Conservation (phyloP, 768 basidiomycete genomes). For the Boletus subparvulus region DNA sequence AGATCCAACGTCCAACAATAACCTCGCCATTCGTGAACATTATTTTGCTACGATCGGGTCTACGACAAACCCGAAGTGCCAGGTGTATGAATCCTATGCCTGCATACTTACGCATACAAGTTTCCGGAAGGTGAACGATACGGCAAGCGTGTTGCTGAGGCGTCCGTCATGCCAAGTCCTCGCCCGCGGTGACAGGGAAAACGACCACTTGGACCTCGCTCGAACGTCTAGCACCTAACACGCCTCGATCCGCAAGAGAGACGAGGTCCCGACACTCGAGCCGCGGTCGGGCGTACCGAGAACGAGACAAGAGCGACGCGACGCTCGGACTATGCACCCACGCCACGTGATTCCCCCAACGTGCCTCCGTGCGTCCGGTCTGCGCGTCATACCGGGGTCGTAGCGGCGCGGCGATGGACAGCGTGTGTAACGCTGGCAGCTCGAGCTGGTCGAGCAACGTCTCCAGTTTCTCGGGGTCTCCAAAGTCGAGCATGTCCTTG, state of each 20-base stretch:
- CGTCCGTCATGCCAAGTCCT: not conserved
- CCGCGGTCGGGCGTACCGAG: conserved; percentile 1
- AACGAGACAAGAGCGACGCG: conserved; percentile 14
- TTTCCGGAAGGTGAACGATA: not conserved
- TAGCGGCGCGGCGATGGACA: conserved; percentile 10
- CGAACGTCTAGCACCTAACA: not conserved
- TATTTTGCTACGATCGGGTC: not conserved
- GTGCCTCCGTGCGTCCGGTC: not conserved
- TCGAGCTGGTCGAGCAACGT: conserved; percentile 21
- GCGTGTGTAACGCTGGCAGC: conserved; percentile 18
- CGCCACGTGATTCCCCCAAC: conserved; percentile 1
- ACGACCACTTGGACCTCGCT: not conserved
- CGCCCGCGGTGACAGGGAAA: not conserved
- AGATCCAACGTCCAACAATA: not conserved
- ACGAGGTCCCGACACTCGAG: conserved; percentile 8
- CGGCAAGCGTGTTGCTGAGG: not conserved
- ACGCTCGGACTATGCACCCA: conserved; percentile 21
- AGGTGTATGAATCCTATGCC: not conserved
- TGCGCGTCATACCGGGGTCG: not conserved
- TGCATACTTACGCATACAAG: not conserved
- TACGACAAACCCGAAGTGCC: not conserved
- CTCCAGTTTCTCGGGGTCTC: conserved; percentile 16
- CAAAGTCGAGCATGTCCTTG: conserved; percentile 21
- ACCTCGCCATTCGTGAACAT: too few relatives aligned
- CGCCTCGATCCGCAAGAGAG: not conserved